These are phyloP conservation scores for Pestalotiopsis fici DNA, from an alignment of 2,329 filamentous ascomycete genomes.

Conservation along the genomic window DNA sequence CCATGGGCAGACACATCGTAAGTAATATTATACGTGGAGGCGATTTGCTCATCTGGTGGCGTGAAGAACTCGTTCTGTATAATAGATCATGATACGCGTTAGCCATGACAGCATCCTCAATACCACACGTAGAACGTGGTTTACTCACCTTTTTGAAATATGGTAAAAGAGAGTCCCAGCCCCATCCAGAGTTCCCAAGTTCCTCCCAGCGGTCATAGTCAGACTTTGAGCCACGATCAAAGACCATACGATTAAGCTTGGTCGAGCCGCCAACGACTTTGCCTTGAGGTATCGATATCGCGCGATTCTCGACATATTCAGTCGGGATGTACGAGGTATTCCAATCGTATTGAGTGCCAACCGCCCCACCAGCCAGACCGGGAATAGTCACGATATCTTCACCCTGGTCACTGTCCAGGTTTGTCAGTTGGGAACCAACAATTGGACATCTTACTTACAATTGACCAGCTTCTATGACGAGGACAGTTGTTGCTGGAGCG, in stretches of 20 bases:
- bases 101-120: constrained; percentile 1
- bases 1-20: constrained; percentile 4
- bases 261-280: constrained; percentile 40
- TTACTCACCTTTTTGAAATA: constrained; percentile 48
- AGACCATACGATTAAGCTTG: constrained; percentile 42
- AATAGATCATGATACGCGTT: background rate
- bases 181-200: constrained; percentile 42
- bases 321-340: background rate
- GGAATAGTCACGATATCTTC: constrained; percentile 5
- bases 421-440: constrained; percentile 26
- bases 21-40: background rate
- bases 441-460: constrained; percentile 20
- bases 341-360: constrained; percentile 7
- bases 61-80: background rate
- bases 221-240: constrained; percentile 36
- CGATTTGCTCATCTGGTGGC: background rate
- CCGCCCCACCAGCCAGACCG: background rate
- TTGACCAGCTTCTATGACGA: constrained; percentile 26
- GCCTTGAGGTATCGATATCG: constrained; percentile 24
- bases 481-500: constrained; percentile 20
- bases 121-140: background rate
- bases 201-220: constrained; percentile 45
- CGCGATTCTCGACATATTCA: background rate
- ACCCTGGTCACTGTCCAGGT: background rate
- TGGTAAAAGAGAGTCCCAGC: constrained; percentile 43